Evolutionary conservation across 352 stramenopile species (phyloP).

Genomic region (Phytophthora hybrid): DNA sequence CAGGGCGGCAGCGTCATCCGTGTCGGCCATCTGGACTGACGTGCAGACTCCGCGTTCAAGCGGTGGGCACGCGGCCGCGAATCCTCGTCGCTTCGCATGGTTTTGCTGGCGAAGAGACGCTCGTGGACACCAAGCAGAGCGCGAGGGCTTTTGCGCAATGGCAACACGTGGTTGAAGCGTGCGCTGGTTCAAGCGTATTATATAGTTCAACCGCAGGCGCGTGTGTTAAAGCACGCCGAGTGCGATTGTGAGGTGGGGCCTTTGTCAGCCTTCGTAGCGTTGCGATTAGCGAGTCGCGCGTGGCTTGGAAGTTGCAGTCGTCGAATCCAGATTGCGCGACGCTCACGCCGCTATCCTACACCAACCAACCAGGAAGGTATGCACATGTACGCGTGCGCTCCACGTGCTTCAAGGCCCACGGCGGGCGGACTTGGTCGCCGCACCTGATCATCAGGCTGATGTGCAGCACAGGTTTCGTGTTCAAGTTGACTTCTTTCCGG

Average conservation of each 20-base stretch:
- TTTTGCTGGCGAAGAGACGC: constrained; percentile 14
- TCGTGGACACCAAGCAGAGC: constrained; percentile 1
- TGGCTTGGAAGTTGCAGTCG: not conserved
- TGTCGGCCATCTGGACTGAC: constrained; percentile 25
- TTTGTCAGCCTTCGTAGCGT: constrained; percentile 7
- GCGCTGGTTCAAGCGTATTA: constrained; percentile 33
- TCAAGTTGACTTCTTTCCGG: constrained; percentile 26
- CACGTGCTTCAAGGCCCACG: not conserved
- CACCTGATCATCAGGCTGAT: constrained; percentile 8
- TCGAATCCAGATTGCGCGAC: not conserved
- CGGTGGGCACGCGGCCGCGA: constrained; percentile 17
- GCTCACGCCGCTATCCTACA: not conserved
- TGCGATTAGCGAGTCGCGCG: constrained; percentile 35
- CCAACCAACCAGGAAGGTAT: not conserved
- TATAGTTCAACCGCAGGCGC: constrained; percentile 19
- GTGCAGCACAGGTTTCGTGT: constrained; percentile 33
- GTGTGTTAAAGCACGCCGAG: constrained; percentile 20
- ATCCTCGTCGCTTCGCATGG: constrained; percentile 29
- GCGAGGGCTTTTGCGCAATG: constrained; percentile 18
- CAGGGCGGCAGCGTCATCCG: constrained; percentile 24
- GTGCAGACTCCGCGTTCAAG: constrained; percentile 21
- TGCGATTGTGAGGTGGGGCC: constrained; percentile 33
- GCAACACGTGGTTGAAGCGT: constrained; percentile 40
- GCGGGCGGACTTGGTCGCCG: constrained; percentile 14
- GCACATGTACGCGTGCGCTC: not conserved